Conservation (phyloP, 305 asterid genomes). For the Ajuga reptans region DNA sequence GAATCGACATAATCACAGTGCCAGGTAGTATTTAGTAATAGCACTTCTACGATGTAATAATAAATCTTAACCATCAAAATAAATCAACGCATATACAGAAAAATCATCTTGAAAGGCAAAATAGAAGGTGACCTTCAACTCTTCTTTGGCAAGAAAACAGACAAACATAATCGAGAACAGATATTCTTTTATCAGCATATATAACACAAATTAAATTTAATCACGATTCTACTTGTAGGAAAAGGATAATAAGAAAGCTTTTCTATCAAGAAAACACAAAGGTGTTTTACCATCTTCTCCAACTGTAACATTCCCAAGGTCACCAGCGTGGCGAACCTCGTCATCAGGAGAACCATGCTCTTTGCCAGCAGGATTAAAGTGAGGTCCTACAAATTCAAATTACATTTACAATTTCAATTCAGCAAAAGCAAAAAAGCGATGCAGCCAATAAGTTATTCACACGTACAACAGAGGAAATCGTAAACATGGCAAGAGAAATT, state of each 20-base stretch:
- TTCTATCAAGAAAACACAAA: not conserved
- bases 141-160: not conserved
- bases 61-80: not conserved
- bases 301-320: slow-evolving; percentile 81
- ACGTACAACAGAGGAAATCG: not conserved
- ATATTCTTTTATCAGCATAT: not conserved
- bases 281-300: slow-evolving; percentile 62
- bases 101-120: not conserved
- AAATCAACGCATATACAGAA: not conserved
- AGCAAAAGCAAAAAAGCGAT: not conserved
- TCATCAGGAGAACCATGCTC: slow-evolving; percentile 91
- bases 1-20: not conserved
- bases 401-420: not conserved
- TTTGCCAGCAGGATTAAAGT: slow-evolving; percentile 76
- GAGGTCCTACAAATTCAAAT: slow-evolving; percentile 56
- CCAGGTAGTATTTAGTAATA: not conserved
- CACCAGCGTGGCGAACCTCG: slow-evolving; percentile 94
- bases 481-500: slow-evolving; percentile 17
- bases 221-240: too few species aligned
- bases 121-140: not conserved
- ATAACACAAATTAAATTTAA: not conserved
- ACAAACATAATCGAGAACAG: not conserved
- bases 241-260: too few species aligned
- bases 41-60: not conserved
- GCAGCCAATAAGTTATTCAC: not conserved